Percentiles rank a stretch among this genome's conserved stretches.
These are phyloP conservation scores for Apiospora saccharicola DNA, from an alignment of 2,329 filamentous ascomycete genomes.

Conservation along the genomic window DNA sequence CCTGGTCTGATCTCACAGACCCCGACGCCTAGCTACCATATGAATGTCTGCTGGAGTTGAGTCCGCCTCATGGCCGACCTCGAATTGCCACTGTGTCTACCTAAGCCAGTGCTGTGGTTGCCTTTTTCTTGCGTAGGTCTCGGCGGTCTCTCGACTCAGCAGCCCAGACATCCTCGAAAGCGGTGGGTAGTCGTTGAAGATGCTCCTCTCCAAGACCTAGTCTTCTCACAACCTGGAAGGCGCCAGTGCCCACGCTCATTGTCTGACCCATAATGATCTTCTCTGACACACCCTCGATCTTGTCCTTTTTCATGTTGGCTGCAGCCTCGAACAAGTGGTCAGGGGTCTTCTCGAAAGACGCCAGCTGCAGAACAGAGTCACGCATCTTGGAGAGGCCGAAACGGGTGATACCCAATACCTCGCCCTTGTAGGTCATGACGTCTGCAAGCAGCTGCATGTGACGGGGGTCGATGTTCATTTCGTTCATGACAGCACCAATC, in stretches of 20 bases:
- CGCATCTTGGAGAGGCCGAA: slow-evolving; percentile 97
- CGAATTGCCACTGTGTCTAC: slow-evolving; percentile 8
- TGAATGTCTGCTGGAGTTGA: background rate
- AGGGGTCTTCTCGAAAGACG: slow-evolving; percentile 97
- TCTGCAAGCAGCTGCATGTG: slow-evolving; percentile 98
- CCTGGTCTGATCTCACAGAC: slow-evolving; percentile 12
- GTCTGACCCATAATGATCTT: slow-evolving; percentile 99
- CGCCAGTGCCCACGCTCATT: slow-evolving; percentile 89
- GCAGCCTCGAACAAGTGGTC: slow-evolving; percentile 97
- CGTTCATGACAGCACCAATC: slow-evolving; percentile 87
- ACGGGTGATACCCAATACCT: slow-evolving; percentile 93
- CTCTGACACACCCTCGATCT: slow-evolving; percentile 92
- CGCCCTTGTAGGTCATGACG: slow-evolving; percentile 99
- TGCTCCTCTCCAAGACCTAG: slow-evolving; percentile 71
- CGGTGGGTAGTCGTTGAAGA: slow-evolving; percentile 64
- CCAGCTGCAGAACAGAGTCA: slow-evolving; percentile 90
- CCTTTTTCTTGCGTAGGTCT: slow-evolving; percentile 13
- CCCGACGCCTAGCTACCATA: slow-evolving; percentile 1
- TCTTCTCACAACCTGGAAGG: slow-evolving; percentile 85
- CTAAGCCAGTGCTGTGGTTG: slow-evolving; percentile 14
- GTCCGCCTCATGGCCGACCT: background rate
- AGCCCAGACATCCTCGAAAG: slow-evolving; percentile 75
- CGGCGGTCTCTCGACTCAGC: slow-evolving; percentile 4
- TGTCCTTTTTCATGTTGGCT: slow-evolving; percentile 88
- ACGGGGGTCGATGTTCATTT: slow-evolving; percentile 95